Evolutionary conservation across 2,329 filamentous ascomycete species (phyloP), one percentile per base, ranked within the genome.

Genomic region (Phyllosticta capitalensis): DNA sequence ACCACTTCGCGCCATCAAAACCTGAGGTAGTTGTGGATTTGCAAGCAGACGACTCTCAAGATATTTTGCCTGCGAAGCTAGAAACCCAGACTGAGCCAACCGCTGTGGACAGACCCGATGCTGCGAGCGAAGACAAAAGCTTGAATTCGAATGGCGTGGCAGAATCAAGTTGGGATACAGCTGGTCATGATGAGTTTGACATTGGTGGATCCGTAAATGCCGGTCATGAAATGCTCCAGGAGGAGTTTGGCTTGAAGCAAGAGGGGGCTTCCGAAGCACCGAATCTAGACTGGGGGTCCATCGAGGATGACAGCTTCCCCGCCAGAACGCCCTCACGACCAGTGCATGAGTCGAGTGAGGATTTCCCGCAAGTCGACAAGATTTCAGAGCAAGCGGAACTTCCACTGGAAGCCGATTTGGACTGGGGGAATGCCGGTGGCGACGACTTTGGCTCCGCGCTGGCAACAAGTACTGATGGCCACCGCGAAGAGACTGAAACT

Each of bases 241-340:
- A n/a, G 1, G 38, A n/a, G 38, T n/a, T 14, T n/a, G 6, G 12
- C 6, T 1, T n/a, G 17, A 5, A 6, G 38, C 14, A 45, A n/a
- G 2, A 45, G 4, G 17, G 12, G 17, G 38, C 2, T 45, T n/a
- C n/a, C 5, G 38, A 45, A 54, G 68, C 68, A 24, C 67, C 68
- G 9, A 65, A 66, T 1, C 62, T 69, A 19, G 71, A 73, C 52
- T 74, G 71, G 71, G 71, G 71, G 52, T 67, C 65, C 59, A 63
- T 64, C 6, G 69, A 65, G 20, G 69, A 67, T n/a, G 64, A 68
- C 53, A 70, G 69, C n/a, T 70, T 71, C 50, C 51, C 26, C 26
- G 38, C 59, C 9, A 58, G 51, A 30, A 21, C 30, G 12, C 1
- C 26, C 7, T 5, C 21, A n/a, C 22, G 10, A 1, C n/a, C 22